Evolutionary conservation across 177 flowering plant genomes (phyloP), one percentile per base, ranked within the genome.

Genomic region (Vitis hybrid): DNA sequence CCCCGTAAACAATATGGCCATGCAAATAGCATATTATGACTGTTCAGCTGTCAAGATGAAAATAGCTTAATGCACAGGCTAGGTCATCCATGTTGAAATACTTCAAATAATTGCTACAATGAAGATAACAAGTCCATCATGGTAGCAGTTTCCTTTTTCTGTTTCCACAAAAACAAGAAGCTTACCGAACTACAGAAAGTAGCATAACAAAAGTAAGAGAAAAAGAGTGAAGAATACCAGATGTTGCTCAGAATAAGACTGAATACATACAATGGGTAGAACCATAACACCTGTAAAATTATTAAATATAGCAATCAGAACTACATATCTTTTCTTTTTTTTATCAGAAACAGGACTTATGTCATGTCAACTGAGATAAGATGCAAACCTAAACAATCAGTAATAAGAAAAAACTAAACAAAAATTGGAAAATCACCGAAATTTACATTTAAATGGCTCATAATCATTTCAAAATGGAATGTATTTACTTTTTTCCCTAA

Each of bases 261-360:
- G 86, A 87, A 85, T 67, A 90, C 53, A 74, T 92, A 89, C 81
- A 92, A 66, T 14, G 98, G 97, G 67, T 89, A 92, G 83, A 94
- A 94, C 97, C 98, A 94, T 60, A 83, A 80, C 20, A 92, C 81
- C 97, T 92, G 91, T 66, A 71, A 68, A 14, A 63, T 65, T 65
- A 66, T 18, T 10, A 67, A 59, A 29, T 39, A 2, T 16, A 39
- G 57, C 26, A 65, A 48, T 61, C 13, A 73, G 52, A 51, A 52
- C 59, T 2, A 29, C 64, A 61, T 29, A 52, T 15, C 48, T 58
- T 2, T 50, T 5, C 18, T 39, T 39, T 39, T 39, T 34, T 26
- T 26, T 26, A 26, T 26, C 29, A 26, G 29, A 26, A 26, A 26
- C 29, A 26, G 29, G 29, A 3, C 29, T 26, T 26, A 26, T 26